A percentile compares a stretch with the other conserved stretches of the same genome.
Evolutionary conservation across 192 early-diverging fungal species (phyloP).

Genomic region (Umbelopsis vinacea): DNA sequence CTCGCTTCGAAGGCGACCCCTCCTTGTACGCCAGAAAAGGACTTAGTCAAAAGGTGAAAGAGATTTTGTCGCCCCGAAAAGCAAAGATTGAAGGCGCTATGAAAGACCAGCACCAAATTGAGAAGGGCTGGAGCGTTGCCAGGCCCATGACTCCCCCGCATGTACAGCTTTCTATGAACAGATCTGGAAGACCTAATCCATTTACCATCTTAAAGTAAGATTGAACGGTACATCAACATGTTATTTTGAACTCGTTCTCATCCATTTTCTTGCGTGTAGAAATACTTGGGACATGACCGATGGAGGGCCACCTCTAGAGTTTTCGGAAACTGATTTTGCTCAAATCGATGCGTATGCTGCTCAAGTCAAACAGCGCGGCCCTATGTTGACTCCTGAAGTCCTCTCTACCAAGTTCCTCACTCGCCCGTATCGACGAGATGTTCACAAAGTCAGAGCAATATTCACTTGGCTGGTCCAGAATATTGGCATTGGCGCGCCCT

Average conservation of each 20-base stretch:
- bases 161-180: conserved; percentile 14
- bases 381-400: conserved; percentile 60
- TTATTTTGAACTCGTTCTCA: not conserved
- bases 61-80: conserved; percentile 29
- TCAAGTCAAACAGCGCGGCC: conserved; percentile 63
- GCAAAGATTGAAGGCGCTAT: conserved; percentile 25
- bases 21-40: conserved; percentile 17
- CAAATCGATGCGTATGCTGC: conserved; percentile 71
- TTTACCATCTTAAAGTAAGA: conserved; percentile 35
- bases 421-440: conserved; percentile 63
- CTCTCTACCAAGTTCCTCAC: conserved; percentile 68
- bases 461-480: conserved; percentile 76
- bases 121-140: conserved; percentile 23
- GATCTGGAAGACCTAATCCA: conserved; percentile 17
- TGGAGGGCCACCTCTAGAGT: not conserved
- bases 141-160: conserved; percentile 25
- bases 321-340: conserved; percentile 46
- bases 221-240: not conserved
- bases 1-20: conserved; percentile 26
- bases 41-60: conserved; percentile 26
- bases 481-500: conserved; percentile 42
- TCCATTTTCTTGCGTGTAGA: not conserved
- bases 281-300: conserved; percentile 7
- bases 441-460: conserved; percentile 63
- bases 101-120: conserved; percentile 20